A percentile compares a stretch with the other conserved stretches of the same genome.
Evolutionary conservation across 352 stramenopile genomes (phyloP).

Genomic region (Phytophthora boehmeriae): DNA sequence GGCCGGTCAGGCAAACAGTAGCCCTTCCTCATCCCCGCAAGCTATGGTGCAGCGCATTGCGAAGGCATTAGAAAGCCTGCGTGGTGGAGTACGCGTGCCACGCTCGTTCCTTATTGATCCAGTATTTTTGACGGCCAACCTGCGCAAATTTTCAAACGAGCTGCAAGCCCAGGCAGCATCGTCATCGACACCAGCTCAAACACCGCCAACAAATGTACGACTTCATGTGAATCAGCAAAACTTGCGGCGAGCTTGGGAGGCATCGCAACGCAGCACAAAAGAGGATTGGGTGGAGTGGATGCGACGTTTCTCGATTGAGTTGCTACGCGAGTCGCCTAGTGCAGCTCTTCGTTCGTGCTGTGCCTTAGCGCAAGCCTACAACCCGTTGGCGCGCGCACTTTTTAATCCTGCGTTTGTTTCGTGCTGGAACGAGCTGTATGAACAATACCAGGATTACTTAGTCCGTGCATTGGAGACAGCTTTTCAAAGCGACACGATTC

Average conservation of each 20-base stretch:
- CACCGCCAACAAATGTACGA: slow-evolving; percentile 56
- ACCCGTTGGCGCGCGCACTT: slow-evolving; percentile 95
- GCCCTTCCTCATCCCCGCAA: slow-evolving; percentile 35
- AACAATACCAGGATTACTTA: slow-evolving; percentile 93
- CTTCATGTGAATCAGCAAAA: slow-evolving; percentile 94
- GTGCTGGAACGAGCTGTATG: slow-evolving; percentile 97
- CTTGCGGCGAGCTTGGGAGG: slow-evolving; percentile 94
- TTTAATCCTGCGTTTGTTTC: slow-evolving; percentile 99
- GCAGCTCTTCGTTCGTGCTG: slow-evolving; percentile 93
- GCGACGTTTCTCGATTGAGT: slow-evolving; percentile 94
- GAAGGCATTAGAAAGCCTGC: slow-evolving; percentile 60
- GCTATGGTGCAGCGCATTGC: slow-evolving; percentile 57
- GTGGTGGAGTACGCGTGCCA: slow-evolving; percentile 46
- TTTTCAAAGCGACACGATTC: slow-evolving; percentile 92
- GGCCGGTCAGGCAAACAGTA: slow-evolving; percentile 20
- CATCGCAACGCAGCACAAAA: slow-evolving; percentile 90
- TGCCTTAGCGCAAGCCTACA: slow-evolving; percentile 95
- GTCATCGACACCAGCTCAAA: slow-evolving; percentile 35
- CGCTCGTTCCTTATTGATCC: slow-evolving; percentile 59
- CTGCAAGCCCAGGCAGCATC: slow-evolving; percentile 34
- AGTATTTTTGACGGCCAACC: slow-evolving; percentile 48
- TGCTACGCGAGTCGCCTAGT: slow-evolving; percentile 96
- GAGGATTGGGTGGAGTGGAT: slow-evolving; percentile 99
- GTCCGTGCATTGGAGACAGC: slow-evolving; percentile 93
- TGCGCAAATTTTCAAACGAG: slow-evolving; percentile 48